These are phyloP conservation scores for Lignosus rhinocerotis DNA, from an alignment of 1,284 basidiomycete genomes.

Conservation along the genomic window DNA sequence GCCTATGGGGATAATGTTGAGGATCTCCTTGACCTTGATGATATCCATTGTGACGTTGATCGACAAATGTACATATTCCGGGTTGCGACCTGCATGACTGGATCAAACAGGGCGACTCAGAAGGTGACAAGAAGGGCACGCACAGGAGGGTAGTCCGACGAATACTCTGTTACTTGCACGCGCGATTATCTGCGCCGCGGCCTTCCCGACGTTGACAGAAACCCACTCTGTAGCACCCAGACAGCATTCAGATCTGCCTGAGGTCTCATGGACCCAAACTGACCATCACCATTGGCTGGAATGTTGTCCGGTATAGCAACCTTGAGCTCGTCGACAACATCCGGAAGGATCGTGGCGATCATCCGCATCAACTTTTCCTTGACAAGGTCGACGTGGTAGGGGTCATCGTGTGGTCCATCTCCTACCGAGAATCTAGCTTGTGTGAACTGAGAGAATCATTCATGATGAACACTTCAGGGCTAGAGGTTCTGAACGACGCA, in stretches of 20 bases:
- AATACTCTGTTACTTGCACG: slow-evolving; percentile 29
- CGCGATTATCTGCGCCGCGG: slow-evolving; percentile 24
- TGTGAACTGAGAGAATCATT: background rate
- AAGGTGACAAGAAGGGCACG: background rate
- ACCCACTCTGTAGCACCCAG: slow-evolving; percentile 23
- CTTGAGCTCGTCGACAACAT: slow-evolving; percentile 32
- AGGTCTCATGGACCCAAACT: too few relatives aligned
- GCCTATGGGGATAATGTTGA: slow-evolving; percentile 29
- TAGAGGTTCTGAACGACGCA: background rate
- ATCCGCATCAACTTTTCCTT: slow-evolving; percentile 26
- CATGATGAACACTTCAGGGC: background rate
- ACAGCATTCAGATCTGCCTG: background rate
- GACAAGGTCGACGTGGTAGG: slow-evolving; percentile 30
- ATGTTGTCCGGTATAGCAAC: slow-evolving; percentile 24
- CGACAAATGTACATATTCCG: slow-evolving; percentile 20
- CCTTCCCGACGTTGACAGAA: slow-evolving; percentile 7
- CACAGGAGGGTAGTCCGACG: slow-evolving; percentile 29
- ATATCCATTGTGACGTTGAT: slow-evolving; percentile 11
- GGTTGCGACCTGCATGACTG: slow-evolving; percentile 22
- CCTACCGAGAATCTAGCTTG: slow-evolving; percentile 11
- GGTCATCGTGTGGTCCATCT: slow-evolving; percentile 14
- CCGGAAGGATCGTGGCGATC: slow-evolving; percentile 27
- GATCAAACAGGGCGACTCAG: background rate
- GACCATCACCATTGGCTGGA: slow-evolving; percentile 20
- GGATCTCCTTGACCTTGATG: background rate